Conservation (phyloP, 345 rosid species). For the Melastoma malabathricum region DNA sequence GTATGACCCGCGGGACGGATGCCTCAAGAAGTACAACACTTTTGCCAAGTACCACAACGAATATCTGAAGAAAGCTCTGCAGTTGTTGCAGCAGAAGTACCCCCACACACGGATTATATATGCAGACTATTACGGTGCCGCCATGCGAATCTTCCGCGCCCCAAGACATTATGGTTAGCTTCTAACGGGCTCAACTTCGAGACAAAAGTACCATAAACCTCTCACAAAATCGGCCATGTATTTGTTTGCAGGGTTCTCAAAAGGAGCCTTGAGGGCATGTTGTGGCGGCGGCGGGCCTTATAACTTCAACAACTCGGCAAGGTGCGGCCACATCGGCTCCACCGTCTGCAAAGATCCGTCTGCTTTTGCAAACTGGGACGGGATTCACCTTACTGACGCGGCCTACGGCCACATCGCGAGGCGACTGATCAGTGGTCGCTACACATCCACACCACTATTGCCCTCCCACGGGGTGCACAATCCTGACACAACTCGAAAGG, state of each 20-base stretch:
- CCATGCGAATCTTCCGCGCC: conserved; percentile 23
- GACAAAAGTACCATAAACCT: no score
- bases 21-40: conserved; percentile 30
- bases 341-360: conserved; percentile 33
- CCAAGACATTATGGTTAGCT: conserved; percentile 35
- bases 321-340: conserved; percentile 45
- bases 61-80: conserved; percentile 26
- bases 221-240: no score
- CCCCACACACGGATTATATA: conserved; percentile 41
- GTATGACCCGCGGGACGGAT: conserved; percentile 36
- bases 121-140: conserved; percentile 42
- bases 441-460: conserved; percentile 8
- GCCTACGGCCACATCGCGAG: conserved; percentile 38
- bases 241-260: conserved; percentile 24
- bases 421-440: conserved; percentile 25
- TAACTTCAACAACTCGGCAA: conserved; percentile 33
- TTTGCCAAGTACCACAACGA: conserved; percentile 39
- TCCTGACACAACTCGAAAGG: no score
- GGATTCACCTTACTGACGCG: conserved; percentile 59
- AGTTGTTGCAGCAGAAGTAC: conserved; percentile 21
- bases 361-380: conserved; percentile 51
- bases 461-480: neutral
- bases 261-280: conserved; percentile 30
- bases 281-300: conserved; percentile 67
- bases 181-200: no score